A percentile compares a stretch with the other conserved stretches of the same genome.
These are phyloP conservation scores for Aspergillus baeticus DNA, from an alignment of 495 filamentous ascomycete genomes.

Conservation along the genomic window DNA sequence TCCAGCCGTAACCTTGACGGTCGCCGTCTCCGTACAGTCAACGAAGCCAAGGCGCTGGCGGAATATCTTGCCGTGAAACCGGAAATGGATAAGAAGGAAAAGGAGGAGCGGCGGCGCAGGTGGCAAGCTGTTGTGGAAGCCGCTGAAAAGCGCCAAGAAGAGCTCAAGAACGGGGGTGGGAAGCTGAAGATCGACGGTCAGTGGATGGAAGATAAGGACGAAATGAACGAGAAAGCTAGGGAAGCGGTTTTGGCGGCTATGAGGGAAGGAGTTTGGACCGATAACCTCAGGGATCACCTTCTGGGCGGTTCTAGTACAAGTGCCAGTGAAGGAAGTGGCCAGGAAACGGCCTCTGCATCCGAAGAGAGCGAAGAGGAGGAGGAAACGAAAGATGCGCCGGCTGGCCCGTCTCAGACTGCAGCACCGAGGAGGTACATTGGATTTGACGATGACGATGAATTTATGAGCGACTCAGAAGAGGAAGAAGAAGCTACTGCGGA, in stretches of 20 bases:
- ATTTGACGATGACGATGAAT: conserved; percentile 90
- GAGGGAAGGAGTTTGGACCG: conserved; percentile 57
- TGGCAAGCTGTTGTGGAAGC: conserved; percentile 84
- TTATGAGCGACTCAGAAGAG: conserved; percentile 76
- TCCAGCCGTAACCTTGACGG: conserved; percentile 94
- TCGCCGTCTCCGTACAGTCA: conserved; percentile 83
- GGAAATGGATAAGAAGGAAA: conserved; percentile 92
- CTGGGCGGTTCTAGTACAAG: conserved; percentile 46
- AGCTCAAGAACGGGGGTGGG: conserved; percentile 64
- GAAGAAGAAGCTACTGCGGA: conserved; percentile 19
- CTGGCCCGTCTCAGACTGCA: conserved; percentile 23
- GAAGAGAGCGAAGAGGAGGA: conserved; percentile 51
- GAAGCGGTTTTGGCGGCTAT: conserved; percentile 80
- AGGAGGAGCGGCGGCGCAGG: conserved; percentile 72
- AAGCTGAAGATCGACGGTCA: conserved; percentile 77
- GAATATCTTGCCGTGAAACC: conserved; percentile 95
- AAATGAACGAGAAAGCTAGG: conserved; percentile 74
- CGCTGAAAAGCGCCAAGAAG: conserved; percentile 77
- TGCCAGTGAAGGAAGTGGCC: conserved; percentile 49
- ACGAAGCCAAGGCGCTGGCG: conserved; percentile 89
- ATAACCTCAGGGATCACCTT: conserved; percentile 44
- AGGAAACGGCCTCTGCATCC: conserved; percentile 39
- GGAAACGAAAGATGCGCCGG: conserved; percentile 25
- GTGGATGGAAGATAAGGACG: conserved; percentile 92
- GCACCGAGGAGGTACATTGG: conserved; percentile 64